Percentiles rank a stretch among this genome's conserved stretches.
These are phyloP conservation scores for Rhizopogon vinicolor DNA, from an alignment of 768 basidiomycete genomes.

Conservation along the genomic window DNA sequence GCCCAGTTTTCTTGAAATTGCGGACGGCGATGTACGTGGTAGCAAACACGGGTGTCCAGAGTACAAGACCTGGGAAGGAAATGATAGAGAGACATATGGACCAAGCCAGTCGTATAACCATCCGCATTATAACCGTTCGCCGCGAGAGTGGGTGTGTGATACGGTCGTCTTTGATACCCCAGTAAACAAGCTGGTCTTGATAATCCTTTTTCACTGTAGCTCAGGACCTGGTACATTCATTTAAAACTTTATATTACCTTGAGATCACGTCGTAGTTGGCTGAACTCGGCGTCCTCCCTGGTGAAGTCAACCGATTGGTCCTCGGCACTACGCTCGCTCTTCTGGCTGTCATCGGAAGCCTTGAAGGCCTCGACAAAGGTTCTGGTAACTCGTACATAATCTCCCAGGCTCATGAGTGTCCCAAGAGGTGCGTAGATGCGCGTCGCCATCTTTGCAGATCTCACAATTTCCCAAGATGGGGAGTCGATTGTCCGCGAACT, in stretches of 20 bases:
- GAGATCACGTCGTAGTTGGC: constrained; percentile 46
- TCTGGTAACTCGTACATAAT: constrained; percentile 73
- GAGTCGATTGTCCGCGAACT: constrained; percentile 77
- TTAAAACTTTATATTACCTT: constrained; percentile 38
- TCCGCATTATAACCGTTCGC: constrained; percentile 53
- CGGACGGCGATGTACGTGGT: constrained; percentile 67
- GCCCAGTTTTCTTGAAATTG: constrained; percentile 77
- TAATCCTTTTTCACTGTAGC: constrained; percentile 44
- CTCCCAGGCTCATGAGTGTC: constrained; percentile 78
- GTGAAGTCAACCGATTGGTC: constrained; percentile 20
- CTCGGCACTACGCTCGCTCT: constrained; percentile 16
- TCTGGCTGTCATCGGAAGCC: constrained; percentile 26
- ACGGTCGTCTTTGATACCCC: constrained; percentile 83
- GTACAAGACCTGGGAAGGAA: constrained; percentile 70
- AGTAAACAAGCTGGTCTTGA: constrained; percentile 63
- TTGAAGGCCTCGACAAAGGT: constrained; percentile 79
- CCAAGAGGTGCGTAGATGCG: constrained; percentile 87
- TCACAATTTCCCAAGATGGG: constrained; percentile 77
- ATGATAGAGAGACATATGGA: constrained; percentile 55
- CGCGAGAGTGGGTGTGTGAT: constrained; percentile 61
- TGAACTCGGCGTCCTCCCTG: constrained; percentile 23
- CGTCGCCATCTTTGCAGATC: constrained; percentile 71
- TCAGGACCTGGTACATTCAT: not conserved
- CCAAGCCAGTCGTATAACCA: constrained; percentile 64
- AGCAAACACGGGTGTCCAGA: constrained; percentile 78